Evolutionary conservation across 768 basidiomycete species (phyloP), one percentile per base, ranked within the genome.

Genomic region (Mrakia hoshinonis): DNA sequence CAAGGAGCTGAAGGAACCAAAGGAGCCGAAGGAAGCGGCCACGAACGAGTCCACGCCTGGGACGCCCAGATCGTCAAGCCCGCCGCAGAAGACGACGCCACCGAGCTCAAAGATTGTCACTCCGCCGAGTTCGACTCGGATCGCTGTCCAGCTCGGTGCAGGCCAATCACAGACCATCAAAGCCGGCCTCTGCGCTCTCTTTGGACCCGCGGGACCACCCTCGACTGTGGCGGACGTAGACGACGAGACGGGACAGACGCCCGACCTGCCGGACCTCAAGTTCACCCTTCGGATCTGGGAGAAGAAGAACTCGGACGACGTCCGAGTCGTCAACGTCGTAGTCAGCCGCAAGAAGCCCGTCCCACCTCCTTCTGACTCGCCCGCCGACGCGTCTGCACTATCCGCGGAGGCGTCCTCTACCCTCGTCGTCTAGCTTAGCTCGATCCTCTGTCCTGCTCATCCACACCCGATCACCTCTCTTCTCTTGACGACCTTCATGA

Each of bases 231-330:
- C 2, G 0, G 62, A 64, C 2, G 62, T 4, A 3, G 39, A 9
- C 12, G 62, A 46, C 18, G 43, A 48, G 39, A 64, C 39, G 11
- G 39, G 43, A 43, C 7, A 43, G 43, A 43, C 43, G 15, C 43
- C 43, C 7, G 15, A 9, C 10, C 12, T 46, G 24, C 46, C 62
- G 20, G 62, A 64, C 31, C 26, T 34, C 13, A 66, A 34, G 31
- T 7, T 66, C 24, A 48, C 43, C 12, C 29, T 66, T 15, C 24
- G 64, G 48, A 51, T 66, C n/a, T 66, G 64, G 64, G 64, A 66
- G 48, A 66, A 66, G 48, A 66, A 49, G 22, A 66, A 66, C 20
- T 46, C 64, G 47, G 64, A 66, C 20, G 64, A 66, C 12, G 64
- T 66, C 22, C 64, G 64, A 66, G 48, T 66, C 1, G 64, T 66